Evolutionary conservation across 2,329 filamentous ascomycete genomes (phyloP), one percentile per base, ranked within the genome.

Genomic region (Colletotrichum neosansevieriae): DNA sequence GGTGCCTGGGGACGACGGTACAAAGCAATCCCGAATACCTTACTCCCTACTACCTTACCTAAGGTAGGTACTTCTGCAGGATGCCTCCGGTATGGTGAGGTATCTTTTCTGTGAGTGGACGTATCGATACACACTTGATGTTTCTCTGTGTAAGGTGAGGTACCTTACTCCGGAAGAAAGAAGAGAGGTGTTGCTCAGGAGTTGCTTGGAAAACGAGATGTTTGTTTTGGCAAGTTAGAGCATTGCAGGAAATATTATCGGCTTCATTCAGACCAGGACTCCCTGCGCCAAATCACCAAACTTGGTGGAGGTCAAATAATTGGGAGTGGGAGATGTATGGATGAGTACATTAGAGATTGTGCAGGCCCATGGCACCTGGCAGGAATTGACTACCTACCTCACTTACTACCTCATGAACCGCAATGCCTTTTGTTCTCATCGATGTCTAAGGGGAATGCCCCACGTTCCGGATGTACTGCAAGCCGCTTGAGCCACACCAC

Each of bases 401-500:
- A 29, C 21, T 50, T 6, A 29, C 29, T 29, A 24, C 24, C 24
- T 24, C 5, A 29, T 29, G 29, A 29, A 47, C 38, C 29, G 17
- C 54, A 50, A 63, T 63, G 59, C 59, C 50, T 42, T 57, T 13
- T 11, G 15, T 34, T 24, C 49, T 51, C 4, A 4, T 32, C 12
- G 36, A 53, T 45, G 56, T 34, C 65, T 47, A 60, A 50, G 17
- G 66, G 61, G 15, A 9, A 54, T 54, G 38, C 40, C 56, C 42
- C 56, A 69, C 49, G 56, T 69, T 65, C 66, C 66, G 60, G 54
- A 59, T 42, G n/a, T 40, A 21, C 47, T 59, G 40, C 36, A 56
- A 44, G 15, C 61, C 49, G 65, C 61, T 54, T 54, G 54, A 60
- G 66, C 66, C 66, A 69, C 66, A 69, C 66, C 66, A 60, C 61